Conservation (phyloP, 805 yeast genomes). For the Yamadazyma sp. region DNA sequence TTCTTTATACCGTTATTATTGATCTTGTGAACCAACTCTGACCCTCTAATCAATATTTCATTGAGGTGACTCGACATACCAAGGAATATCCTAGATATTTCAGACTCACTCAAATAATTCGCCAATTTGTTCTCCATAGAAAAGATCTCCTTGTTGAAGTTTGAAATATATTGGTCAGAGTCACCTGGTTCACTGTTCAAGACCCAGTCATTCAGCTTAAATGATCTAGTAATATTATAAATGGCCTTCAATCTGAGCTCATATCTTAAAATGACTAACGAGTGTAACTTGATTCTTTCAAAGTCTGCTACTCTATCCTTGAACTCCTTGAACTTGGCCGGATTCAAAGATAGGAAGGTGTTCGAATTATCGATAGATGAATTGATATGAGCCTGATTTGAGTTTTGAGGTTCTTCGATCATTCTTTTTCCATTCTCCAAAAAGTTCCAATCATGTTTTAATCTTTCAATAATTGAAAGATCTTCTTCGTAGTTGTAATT, state of each 20-base stretch:
- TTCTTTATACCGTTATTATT: conserved; percentile 61
- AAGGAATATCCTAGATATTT: conserved; percentile 29
- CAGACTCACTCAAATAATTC: conserved; percentile 32
- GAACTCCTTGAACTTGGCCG: conserved; percentile 33
- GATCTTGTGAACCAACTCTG: conserved; percentile 48
- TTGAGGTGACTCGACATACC: conserved; percentile 57
- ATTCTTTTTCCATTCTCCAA: conserved; percentile 37
- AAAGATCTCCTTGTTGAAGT: conserved; percentile 50
- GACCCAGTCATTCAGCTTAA: conserved; percentile 50
- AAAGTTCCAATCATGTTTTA: conserved; percentile 43
- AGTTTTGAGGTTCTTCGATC: conserved; percentile 10
- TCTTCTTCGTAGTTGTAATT: conserved; percentile 25
- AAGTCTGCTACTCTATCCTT: conserved; percentile 34
- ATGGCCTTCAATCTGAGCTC: conserved; percentile 56
- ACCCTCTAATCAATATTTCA: conserved; percentile 50
- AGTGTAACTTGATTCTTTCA: conserved; percentile 33
- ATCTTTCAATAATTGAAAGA: conserved; percentile 28
- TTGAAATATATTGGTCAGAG: conserved; percentile 54
- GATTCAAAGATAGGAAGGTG: conserved; percentile 34
- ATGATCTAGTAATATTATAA: conserved; percentile 51
- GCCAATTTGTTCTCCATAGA: conserved; percentile 45
- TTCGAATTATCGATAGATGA: conserved; percentile 15
- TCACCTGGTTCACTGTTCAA: conserved; percentile 56
- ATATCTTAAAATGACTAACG: conserved; percentile 52
- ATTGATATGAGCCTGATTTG: conserved; percentile 15